Evolutionary conservation across 441 rosid genomes (phyloP), one percentile per base, ranked within the genome.

Genomic region (Melastoma candidum): DNA sequence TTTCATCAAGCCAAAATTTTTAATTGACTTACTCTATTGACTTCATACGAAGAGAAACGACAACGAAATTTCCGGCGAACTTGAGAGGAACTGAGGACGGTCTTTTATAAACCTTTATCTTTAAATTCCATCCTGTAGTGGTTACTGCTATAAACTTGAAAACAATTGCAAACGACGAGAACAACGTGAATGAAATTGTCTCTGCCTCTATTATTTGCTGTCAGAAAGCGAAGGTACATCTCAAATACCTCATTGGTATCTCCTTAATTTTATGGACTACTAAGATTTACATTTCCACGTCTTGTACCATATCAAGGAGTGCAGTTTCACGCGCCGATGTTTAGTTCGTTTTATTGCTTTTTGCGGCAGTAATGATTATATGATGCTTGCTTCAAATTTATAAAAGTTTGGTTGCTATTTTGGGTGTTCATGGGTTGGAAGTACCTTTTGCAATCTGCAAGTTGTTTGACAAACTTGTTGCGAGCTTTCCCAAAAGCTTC

Each of bases 61-160:
- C n/a, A n/a, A n/a, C n/a, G n/a, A n/a, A n/a, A n/a, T n/a, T n/a
- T n/a, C n/a, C n/a, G n/a, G n/a, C n/a, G n/a, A n/a, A n/a, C n/a
- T n/a, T n/a, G n/a, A n/a, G n/a, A n/a, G n/a, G n/a, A n/a, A n/a
- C n/a, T n/a, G n/a, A n/a, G n/a, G n/a, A n/a, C n/a, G n/a, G n/a
- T n/a, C n/a, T n/a, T n/a, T n/a, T n/a, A n/a, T n/a, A n/a, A n/a
- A n/a, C n/a, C n/a, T n/a, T n/a, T n/a, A n/a, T n/a, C n/a, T n/a
- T n/a, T n/a, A n/a, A 72, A 79, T 78, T 67, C 97, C 97, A n/a
- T 70, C 87, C 90, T 13, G 82, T 90, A 54, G 86, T 86, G 52
- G 93, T 84, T 44, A 77, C 97, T 46, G 95, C 97, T 60, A 84
- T 93, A 68, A 89, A 81, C 69, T 69, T 93, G 82, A 89, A 93